Conservation (phyloP, 2,329 filamentous ascomycete species). For the Magnaporthales sp. region DNA sequence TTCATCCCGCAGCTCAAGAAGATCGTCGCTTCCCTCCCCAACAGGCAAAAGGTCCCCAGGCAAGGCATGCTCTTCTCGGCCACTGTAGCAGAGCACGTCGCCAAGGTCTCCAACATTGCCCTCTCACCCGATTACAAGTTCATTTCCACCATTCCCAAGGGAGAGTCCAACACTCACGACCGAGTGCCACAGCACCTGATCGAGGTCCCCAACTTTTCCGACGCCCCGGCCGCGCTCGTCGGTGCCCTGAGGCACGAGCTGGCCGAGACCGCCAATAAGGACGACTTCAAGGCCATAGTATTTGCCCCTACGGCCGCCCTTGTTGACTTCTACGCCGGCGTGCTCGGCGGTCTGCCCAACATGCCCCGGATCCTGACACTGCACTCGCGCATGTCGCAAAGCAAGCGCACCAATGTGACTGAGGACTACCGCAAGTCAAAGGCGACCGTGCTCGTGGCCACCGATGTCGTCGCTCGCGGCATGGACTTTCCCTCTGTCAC, state of each 20-base stretch:
- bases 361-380: slow-evolving; percentile 35
- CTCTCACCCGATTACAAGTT: slow-evolving; percentile 68
- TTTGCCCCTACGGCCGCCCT: slow-evolving; percentile 59
- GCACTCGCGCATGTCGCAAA: slow-evolving; percentile 42
- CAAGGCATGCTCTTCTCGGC: slow-evolving; percentile 81
- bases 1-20: slow-evolving; percentile 74
- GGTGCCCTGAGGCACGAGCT: slow-evolving; percentile 43
- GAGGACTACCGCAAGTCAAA: slow-evolving; percentile 50
- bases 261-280: slow-evolving; percentile 10
- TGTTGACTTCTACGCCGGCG: slow-evolving; percentile 39
- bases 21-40: slow-evolving; percentile 63
- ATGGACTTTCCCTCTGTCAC: slow-evolving; percentile 67
- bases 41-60: slow-evolving; percentile 46
- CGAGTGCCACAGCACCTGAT: slow-evolving; percentile 67
- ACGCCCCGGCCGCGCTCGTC: slow-evolving; percentile 52
- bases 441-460: slow-evolving; percentile 52
- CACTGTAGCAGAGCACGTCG: slow-evolving; percentile 71
- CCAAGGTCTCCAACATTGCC: slow-evolving; percentile 61
- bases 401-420: slow-evolving; percentile 45
- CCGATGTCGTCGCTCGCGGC: slow-evolving; percentile 62
- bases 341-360: slow-evolving; percentile 30
- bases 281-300: slow-evolving; percentile 73
- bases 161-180: slow-evolving; percentile 70
- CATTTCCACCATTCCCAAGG: slow-evolving; percentile 68
- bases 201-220: slow-evolving; percentile 58